A percentile compares a stretch with the other conserved stretches of the same genome.
These are phyloP conservation scores for Symmetrospora coprosmae DNA, from an alignment of 768 basidiomycete genomes.

Conservation along the genomic window DNA sequence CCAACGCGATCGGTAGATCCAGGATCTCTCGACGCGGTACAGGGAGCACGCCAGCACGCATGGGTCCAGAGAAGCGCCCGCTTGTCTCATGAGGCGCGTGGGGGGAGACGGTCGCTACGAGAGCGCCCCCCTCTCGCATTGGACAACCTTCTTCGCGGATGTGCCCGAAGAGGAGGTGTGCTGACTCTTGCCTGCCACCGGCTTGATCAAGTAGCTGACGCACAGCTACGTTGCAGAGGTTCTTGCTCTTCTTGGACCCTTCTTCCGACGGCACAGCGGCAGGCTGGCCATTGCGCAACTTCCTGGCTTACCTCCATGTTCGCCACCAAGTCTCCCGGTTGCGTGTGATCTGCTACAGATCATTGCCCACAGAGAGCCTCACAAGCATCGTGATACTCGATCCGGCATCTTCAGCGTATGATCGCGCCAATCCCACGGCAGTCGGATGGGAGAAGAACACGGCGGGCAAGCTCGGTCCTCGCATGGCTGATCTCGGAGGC, in stretches of 20 bases:
- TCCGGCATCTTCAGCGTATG: background rate
- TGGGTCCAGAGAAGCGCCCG: background rate
- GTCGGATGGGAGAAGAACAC: slow-evolving; percentile 95
- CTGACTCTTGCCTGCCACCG: background rate
- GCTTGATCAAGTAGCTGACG: background rate
- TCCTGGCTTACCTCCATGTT: slow-evolving; percentile 63
- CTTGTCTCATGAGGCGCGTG: background rate
- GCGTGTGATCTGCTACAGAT: slow-evolving; percentile 64
- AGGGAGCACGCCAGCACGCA: background rate
- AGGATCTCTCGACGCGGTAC: slow-evolving; percentile 4
- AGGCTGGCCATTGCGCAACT: slow-evolving; percentile 87
- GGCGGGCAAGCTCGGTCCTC: slow-evolving; percentile 70
- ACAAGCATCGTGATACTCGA: background rate
- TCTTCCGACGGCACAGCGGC: slow-evolving; percentile 60
- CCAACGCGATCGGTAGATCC: too few species aligned
- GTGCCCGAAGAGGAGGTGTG: background rate
- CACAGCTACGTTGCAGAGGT: slow-evolving; percentile 26
- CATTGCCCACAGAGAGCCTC: slow-evolving; percentile 32
- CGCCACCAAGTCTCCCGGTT: slow-evolving; percentile 44
- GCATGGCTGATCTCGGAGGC: slow-evolving; percentile 76
- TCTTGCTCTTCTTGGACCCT: slow-evolving; percentile 66
- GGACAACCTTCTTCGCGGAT: slow-evolving; percentile 25
- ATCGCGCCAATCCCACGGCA: slow-evolving; percentile 43
- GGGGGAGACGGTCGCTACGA: background rate
- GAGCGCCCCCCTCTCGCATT: background rate